A percentile compares a stretch with the other conserved stretches of the same genome.
phyloP scores from a whole-genome alignment of 2,329 filamentous ascomycete species.

The Sporothrix euskadiensis region DNA sequence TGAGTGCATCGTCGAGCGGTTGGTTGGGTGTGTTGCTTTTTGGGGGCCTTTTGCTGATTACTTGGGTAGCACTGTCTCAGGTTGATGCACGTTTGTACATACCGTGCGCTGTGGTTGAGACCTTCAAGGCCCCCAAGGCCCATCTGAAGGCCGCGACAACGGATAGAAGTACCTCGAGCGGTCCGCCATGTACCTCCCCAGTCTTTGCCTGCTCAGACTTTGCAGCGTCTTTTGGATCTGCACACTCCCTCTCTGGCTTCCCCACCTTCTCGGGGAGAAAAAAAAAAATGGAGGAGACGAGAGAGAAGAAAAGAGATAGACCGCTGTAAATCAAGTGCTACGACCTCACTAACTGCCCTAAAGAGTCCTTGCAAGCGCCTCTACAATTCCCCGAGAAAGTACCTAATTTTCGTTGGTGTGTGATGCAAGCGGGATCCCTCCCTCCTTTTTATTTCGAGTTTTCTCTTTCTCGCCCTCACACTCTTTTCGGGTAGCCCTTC shows the following conservation, averaged over 20 bases:
- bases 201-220: not conserved
- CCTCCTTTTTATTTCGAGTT: not conserved
- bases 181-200: constrained; percentile 10
- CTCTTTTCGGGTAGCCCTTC: not conserved
- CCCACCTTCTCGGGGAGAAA: not conserved
- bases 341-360: not conserved
- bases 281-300: not conserved
- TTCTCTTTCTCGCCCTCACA: not conserved
- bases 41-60: constrained; percentile 3
- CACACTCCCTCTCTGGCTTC: not conserved
- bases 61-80: not conserved
- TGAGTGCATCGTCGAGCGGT: constrained; percentile 6
- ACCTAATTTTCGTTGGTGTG: constrained; percentile 7
- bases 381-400: not conserved
- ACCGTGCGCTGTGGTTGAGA: not conserved
- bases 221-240: not conserved
- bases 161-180: constrained; percentile 12
- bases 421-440: constrained; percentile 24
- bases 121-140: not conserved
- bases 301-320: not conserved
- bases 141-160: not conserved
- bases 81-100: not conserved
- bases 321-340: not conserved
- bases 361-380: not conserved
- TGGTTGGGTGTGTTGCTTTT: constrained; percentile 3